phyloP scores from a whole-genome alignment of 352 stramenopile genomes.

The Phytophthora tubulina region DNA sequence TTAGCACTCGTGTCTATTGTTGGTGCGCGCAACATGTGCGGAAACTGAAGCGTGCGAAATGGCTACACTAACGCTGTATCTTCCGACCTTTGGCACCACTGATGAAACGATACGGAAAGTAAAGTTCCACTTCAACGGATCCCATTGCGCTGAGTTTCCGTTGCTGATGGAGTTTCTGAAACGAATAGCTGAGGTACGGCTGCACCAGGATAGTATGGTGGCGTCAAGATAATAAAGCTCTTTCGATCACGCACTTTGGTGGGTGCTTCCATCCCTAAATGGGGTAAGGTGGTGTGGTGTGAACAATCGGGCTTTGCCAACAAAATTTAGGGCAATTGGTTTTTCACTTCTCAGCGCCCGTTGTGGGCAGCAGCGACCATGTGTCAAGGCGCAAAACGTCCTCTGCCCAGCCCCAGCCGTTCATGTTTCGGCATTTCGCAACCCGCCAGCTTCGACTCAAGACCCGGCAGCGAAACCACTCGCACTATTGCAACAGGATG shows the following conservation, averaged over 20 bases:
- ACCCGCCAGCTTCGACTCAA: constrained; percentile 17
- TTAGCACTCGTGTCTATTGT: too few species aligned
- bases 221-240: too few species aligned
- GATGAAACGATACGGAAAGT: background rate
- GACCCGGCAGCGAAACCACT: background rate
- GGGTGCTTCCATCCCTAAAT: background rate
- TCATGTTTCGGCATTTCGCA: constrained; percentile 15
- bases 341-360: constrained; percentile 37
- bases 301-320: background rate
- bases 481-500: constrained; percentile 15
- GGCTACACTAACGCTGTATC: constrained; percentile 13
- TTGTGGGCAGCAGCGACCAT: constrained; percentile 31
- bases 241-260: too few species aligned
- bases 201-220: background rate
- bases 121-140: constrained; percentile 3
- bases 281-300: too few species aligned
- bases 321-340: constrained; percentile 37
- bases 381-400: constrained; percentile 30
- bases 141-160: background rate
- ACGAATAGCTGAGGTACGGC: background rate
- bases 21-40: background rate
- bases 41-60: constrained; percentile 18
- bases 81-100: constrained; percentile 10
- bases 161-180: constrained; percentile 3
- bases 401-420: background rate